These are phyloP conservation scores for Pachysandra terminalis DNA, from an alignment of 164 flowering plant species.

Conservation along the genomic window DNA sequence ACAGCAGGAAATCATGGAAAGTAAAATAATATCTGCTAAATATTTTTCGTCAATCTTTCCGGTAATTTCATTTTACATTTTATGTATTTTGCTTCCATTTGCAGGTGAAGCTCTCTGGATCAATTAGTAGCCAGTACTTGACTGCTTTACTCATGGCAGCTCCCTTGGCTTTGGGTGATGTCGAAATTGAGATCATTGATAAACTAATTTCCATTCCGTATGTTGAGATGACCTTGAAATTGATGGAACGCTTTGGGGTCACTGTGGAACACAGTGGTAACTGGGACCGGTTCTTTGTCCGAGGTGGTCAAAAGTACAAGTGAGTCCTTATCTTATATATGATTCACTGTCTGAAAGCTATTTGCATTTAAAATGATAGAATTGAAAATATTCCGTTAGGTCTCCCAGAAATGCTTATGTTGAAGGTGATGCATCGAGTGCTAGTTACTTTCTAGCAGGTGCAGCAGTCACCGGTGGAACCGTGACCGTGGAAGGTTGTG, in stretches of 20 bases:
- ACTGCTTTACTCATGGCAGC: conserved; percentile 98
- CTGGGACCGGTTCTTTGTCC: conserved; percentile 82
- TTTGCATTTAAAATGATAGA: background rate
- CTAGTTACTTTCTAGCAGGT: conserved; percentile 98
- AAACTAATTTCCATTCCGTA: conserved; percentile 92
- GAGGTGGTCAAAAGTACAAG: conserved; percentile 96
- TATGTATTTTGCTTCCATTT: conserved; percentile 10
- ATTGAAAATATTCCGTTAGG: conserved; percentile 32
- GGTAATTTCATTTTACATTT: background rate
- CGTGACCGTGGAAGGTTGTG: conserved; percentile 96
- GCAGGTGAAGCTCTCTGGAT: conserved; percentile 97
- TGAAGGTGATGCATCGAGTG: conserved; percentile 99
- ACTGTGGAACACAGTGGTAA: conserved; percentile 61
- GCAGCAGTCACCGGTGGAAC: conserved; percentile 99
- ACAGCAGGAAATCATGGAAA: no score
- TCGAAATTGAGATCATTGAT: conserved; percentile 92
- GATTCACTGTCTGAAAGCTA: background rate
- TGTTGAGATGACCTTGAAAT: conserved; percentile 95
- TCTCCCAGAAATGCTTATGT: conserved; percentile 93
- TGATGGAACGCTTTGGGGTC: conserved; percentile 96
- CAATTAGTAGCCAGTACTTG: conserved; percentile 92
- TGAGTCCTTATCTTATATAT: conserved; percentile 29
- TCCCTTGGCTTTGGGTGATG: conserved; percentile 91
- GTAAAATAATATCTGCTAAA: no score
- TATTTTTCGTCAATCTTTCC: no score